Conservation (phyloP, 1,284 basidiomycete species). For the Leccinum griseonigrum region DNA sequence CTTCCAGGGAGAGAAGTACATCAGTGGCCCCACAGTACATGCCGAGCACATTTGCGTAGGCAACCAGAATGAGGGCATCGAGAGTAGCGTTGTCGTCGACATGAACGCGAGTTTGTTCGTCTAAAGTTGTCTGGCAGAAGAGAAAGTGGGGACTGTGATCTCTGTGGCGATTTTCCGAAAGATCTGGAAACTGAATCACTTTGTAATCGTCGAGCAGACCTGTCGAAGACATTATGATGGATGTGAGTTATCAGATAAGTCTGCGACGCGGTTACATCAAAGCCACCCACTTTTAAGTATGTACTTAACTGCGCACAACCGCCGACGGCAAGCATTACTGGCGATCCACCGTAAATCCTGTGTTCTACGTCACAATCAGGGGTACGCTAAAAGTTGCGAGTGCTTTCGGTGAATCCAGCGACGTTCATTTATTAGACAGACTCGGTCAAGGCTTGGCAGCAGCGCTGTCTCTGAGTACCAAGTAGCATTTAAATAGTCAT, state of each 20-base stretch:
- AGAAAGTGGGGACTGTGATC: constrained; percentile 2
- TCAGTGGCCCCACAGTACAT: constrained; percentile 40
- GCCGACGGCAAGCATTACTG: background rate
- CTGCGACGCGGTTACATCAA: background rate
- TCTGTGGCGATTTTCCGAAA: constrained; percentile 32
- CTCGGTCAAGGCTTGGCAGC: background rate
- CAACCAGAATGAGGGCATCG: constrained; percentile 29
- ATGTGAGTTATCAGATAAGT: constrained; percentile 14
- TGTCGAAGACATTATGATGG: constrained; percentile 5
- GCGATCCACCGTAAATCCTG: background rate
- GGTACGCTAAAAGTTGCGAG: background rate
- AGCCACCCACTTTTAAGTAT: background rate
- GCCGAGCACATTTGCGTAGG: constrained; percentile 39
- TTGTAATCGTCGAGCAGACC: constrained; percentile 31
- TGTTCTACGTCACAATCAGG: background rate
- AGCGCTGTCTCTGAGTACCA: background rate
- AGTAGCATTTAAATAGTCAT: background rate
- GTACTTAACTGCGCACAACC: background rate
- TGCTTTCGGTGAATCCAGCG: background rate
- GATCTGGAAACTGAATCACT: constrained; percentile 35
- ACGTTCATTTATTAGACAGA: background rate
- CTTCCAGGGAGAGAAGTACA: constrained; percentile 37
- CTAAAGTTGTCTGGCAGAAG: constrained; percentile 8
- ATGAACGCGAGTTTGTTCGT: constrained; percentile 1
- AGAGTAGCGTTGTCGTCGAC: constrained; percentile 2